Base-by-base conservation (phyloP, 2,329 filamentous ascomycete genomes). In the Ophiostoma ips region DNA sequence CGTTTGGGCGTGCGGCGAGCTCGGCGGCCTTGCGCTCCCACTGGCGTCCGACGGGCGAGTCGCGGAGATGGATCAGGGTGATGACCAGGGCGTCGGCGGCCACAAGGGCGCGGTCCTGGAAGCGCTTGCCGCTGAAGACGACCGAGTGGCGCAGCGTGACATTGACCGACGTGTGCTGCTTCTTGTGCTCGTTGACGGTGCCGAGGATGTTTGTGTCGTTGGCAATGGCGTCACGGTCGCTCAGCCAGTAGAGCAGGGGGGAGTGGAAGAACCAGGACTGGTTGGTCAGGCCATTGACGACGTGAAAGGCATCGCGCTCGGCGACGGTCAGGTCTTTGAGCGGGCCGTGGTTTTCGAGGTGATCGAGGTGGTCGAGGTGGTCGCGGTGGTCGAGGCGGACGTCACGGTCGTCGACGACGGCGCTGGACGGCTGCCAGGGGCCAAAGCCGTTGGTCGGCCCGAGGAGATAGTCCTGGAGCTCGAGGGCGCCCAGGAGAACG, bases 201-300 rank as follows among this genome's bases (percentile, higher is more conserved):
- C 65, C 63, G 3, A 88, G 62, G 12, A 88, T 72, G 59, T 88
- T 72, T 0, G 62, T 49, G 58, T 90, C 85, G 15, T 64, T 61
- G 24, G 73, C 61, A 46, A 90, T 75, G 7, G 64, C 65, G 1
- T 75, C 70, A 6, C 68, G 60, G n/a, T 72, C 84, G 60, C 81
- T 84, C 53, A 79, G 74, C 85, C 85, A 90, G 63, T 88, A 89
- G 63, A 87, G 80, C 49, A 90, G 66, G 1, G 85, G 84, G n/a
- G 85, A 89, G 58, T 89, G 84, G 59, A 85, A 85, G 57, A 85
- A 84, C 83, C 83, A 87, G 4, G 78, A 78, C 57, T 79, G 67
- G 55, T 78, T 74, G 4, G 71, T 77, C 33, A 79, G 62, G 13
- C 76, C 77, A 58, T 81, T 80, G 56, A 71, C 67, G 48, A 77